These are phyloP conservation scores for Mycena chlorophos DNA, from an alignment of 768 basidiomycete species.

Conservation along the genomic window DNA sequence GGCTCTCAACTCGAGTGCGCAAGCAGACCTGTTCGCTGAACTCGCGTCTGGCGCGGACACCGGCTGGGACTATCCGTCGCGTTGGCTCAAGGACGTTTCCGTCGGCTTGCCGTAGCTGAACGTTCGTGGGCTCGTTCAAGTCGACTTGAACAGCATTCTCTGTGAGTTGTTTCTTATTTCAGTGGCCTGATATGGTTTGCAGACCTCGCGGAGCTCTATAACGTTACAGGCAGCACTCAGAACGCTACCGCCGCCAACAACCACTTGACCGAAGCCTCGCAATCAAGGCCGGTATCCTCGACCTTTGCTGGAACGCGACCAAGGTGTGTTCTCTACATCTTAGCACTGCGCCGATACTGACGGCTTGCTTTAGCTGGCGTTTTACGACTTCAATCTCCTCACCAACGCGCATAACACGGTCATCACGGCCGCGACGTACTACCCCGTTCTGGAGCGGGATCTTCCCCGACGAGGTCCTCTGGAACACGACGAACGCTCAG, in stretches of 20 bases:
- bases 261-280: slow-evolving; percentile 59
- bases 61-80: slow-evolving; percentile 55
- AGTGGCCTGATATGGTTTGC: background rate
- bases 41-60: slow-evolving; percentile 87
- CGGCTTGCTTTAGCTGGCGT: slow-evolving; percentile 50
- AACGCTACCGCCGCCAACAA: slow-evolving; percentile 43
- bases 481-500: slow-evolving; percentile 60
- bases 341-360: background rate
- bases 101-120: slow-evolving; percentile 71
- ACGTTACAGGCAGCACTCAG: slow-evolving; percentile 27
- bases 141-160: slow-evolving; percentile 84
- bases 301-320: slow-evolving; percentile 80
- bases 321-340: slow-evolving; percentile 41
- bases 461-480: slow-evolving; percentile 67
- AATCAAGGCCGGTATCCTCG: slow-evolving; percentile 72
- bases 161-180: slow-evolving; percentile 48
- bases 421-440: slow-evolving; percentile 77
- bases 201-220: slow-evolving; percentile 71
- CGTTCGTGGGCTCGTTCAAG: slow-evolving; percentile 64
- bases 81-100: slow-evolving; percentile 45
- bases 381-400: slow-evolving; percentile 87
- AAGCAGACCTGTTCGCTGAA: slow-evolving; percentile 75
- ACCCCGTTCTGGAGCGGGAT: slow-evolving; percentile 88
- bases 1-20: slow-evolving; percentile 59
- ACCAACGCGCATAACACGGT: slow-evolving; percentile 61